Conservation (phyloP, 139 green algal species). For the Choricystis sp. region DNA sequence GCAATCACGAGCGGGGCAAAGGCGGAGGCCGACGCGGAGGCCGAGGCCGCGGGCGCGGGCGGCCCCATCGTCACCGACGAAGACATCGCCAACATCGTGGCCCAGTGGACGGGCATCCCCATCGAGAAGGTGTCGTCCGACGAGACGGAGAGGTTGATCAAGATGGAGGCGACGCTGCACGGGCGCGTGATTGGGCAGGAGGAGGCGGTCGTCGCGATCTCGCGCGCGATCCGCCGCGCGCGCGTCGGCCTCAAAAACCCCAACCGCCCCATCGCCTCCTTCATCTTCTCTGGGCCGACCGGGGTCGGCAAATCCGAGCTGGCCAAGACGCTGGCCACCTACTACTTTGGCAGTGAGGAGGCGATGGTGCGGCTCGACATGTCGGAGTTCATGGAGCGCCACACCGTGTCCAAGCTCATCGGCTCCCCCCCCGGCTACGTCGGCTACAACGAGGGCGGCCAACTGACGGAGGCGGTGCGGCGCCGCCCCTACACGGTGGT, state of each 20-base stretch:
- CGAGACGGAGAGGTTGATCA: constrained; percentile 87
- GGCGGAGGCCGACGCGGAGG: constrained; percentile 34
- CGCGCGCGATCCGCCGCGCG: constrained; percentile 82
- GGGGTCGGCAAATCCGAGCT: constrained; percentile 98
- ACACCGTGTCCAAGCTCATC: constrained; percentile 99
- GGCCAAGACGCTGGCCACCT: constrained; percentile 93
- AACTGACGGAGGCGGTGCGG: constrained; percentile 95
- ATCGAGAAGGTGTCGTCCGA: constrained; percentile 77
- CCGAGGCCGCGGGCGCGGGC: constrained; percentile 51
- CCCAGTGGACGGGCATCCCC: constrained; percentile 84
- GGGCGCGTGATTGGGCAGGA: constrained; percentile 89
- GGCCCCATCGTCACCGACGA: constrained; percentile 60
- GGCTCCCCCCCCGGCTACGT: constrained; percentile 96
- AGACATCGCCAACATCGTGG: constrained; percentile 95
- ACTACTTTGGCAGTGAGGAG: constrained; percentile 97
- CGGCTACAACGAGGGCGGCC: constrained; percentile 95
- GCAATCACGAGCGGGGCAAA: constrained; percentile 34
- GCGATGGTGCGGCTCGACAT: constrained; percentile 97
- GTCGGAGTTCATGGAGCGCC: constrained; percentile 99
- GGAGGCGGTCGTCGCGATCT: constrained; percentile 81
- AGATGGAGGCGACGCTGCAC: constrained; percentile 98
- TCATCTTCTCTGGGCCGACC: constrained; percentile 86
- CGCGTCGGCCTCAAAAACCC: constrained; percentile 97
- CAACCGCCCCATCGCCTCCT: constrained; percentile 89
- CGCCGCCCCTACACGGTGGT: constrained; percentile 95